Evolutionary conservation across 2,329 filamentous ascomycete genomes (phyloP), one percentile per base, ranked within the genome.

Genomic region (Alternaria incomplexa): DNA sequence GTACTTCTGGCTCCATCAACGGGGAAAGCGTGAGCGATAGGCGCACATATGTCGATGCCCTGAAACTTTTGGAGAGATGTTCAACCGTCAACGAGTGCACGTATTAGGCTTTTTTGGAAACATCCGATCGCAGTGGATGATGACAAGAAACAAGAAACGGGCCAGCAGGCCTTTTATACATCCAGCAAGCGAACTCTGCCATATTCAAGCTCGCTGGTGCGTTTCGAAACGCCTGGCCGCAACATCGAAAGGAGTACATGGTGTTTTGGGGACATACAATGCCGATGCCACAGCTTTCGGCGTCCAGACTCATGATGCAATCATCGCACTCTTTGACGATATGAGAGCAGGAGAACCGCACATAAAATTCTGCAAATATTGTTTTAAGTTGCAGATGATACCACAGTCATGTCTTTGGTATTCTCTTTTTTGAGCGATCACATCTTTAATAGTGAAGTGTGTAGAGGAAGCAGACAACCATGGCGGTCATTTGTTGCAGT

Each of bases 371-470:
- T n/a, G n/a, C n/a, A n/a, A n/a, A n/a, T n/a, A n/a, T n/a, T n/a
- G n/a, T n/a, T n/a, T n/a, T n/a, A n/a, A n/a, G n/a, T n/a, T n/a
- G n/a, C n/a, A n/a, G n/a, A n/a, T n/a, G n/a, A n/a, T n/a, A n/a
- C n/a, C n/a, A n/a, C n/a, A n/a, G n/a, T n/a, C n/a, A n/a, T n/a
- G n/a, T n/a, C n/a, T n/a, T n/a, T n/a, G n/a, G n/a, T n/a, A n/a
- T n/a, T n/a, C n/a, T n/a, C n/a, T n/a, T n/a, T n/a, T n/a, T 36
- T 36, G 15, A 40, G 32, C 10, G 5, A 10, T 3, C 7, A 10
- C 0, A 10, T n/a, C 5, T 4, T 6, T 4, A 40, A 36, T 0
- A n/a, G 15, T 4, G 8, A n/a, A 36, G 13, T n/a, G 0, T 0
- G 32, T 5, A 8, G 1, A n/a, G 15, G 8, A n/a, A 40, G 15